A percentile compares a stretch with the other conserved stretches of the same genome.
Evolutionary conservation across 106 monocot species (phyloP).

Genomic region (Narthecium ossifragum): DNA sequence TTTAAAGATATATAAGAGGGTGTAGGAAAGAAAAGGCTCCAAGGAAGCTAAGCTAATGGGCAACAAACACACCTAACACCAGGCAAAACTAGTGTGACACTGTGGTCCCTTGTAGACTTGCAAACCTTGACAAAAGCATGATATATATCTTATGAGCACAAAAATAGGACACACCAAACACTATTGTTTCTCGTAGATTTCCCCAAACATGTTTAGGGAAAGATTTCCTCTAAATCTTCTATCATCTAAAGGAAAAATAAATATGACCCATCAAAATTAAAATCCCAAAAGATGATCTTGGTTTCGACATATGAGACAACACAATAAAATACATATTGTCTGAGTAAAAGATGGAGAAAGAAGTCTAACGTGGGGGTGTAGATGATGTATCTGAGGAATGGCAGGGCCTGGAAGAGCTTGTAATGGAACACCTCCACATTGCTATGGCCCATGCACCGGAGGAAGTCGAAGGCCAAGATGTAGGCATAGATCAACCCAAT

Average conservation of each 20-base stretch:
- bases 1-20: no score
- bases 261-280: neutral
- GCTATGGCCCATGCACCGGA: conserved; percentile 29
- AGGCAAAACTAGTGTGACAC: neutral
- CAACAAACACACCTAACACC: conserved; percentile 1
- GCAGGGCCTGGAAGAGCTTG: conserved; percentile 39
- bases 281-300: neutral
- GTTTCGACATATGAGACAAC: neutral
- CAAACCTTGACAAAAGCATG: neutral
- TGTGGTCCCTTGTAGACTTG: neutral
- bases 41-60: neutral
- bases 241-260: no score
- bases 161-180: no score
- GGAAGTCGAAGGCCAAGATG: conserved; percentile 31
- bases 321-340: neutral
- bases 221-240: no score
- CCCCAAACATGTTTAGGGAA: no score
- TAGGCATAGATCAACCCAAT: conserved; percentile 25
- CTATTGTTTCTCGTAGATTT: no score
- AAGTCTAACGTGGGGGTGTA: conserved; percentile 79
- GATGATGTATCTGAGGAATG: conserved; percentile 68
- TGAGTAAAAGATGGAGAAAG: neutral
- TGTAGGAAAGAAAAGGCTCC: neutral
- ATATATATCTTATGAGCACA: no score
- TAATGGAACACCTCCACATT: conserved; percentile 32